Evolutionary conservation across 805 yeast genomes (phyloP).

Genomic region (Candida khao-thaluensis): DNA sequence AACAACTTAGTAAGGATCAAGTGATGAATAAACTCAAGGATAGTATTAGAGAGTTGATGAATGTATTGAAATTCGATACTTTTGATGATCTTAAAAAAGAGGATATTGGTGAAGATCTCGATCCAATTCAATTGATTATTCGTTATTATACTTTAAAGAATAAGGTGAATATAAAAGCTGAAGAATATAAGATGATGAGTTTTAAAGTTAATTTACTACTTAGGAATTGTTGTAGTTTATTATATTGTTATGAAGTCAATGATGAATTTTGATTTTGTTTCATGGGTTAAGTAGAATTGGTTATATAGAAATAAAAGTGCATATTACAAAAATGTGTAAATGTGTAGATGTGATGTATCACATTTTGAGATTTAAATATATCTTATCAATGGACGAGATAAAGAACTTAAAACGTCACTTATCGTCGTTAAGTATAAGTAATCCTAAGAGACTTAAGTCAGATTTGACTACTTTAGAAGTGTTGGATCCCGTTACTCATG

Average conservation of each 20-base stretch:
- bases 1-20: background rate
- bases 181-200: slow-evolving; percentile 1
- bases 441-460: background rate
- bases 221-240: slow-evolving; percentile 10
- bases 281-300: no score
- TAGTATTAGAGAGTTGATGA: background rate
- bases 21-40: background rate
- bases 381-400: slow-evolving; percentile 1
- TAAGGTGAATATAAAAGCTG: slow-evolving; percentile 7
- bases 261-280: slow-evolving; percentile 5
- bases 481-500: background rate
- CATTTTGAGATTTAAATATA: slow-evolving; percentile 2
- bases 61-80: background rate
- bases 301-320: background rate
- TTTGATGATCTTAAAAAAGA: background rate
- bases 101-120: background rate
- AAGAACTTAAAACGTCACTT: background rate
- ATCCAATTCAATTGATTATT: slow-evolving; percentile 4
- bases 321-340: no score
- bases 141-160: slow-evolving; percentile 10
- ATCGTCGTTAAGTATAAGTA: slow-evolving; percentile 1
- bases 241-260: background rate
- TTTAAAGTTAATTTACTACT: slow-evolving; percentile 10
- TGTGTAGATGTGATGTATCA: slow-evolving; percentile 6
- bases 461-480: slow-evolving; percentile 7